Percentiles rank a stretch among this genome's conserved stretches.
These are phyloP conservation scores for Stephanodiscus minutulus DNA, from an alignment of 108 stramenopile genomes.

Conservation along the genomic window DNA sequence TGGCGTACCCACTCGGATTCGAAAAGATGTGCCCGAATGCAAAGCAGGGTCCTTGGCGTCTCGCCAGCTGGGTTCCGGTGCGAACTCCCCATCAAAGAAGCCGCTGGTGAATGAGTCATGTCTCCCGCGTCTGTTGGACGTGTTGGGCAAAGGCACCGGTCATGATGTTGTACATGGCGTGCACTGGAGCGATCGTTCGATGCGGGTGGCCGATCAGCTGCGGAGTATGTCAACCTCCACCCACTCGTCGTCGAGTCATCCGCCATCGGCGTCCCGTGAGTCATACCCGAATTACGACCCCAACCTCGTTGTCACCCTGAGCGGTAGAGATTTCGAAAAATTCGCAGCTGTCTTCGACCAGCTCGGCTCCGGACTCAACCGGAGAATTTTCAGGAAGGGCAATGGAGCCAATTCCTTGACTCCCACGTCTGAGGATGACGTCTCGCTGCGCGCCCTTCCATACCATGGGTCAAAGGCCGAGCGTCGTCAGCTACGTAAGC, in stretches of 20 bases:
- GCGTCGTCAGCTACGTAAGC: conserved; percentile 64
- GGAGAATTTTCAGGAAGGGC: conserved; percentile 14
- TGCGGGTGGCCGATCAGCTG: conserved; percentile 66
- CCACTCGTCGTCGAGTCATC: neutral
- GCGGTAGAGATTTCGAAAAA: conserved; percentile 65
- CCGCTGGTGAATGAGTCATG: conserved; percentile 50
- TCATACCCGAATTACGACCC: conserved; percentile 60
- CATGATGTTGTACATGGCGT: conserved; percentile 77
- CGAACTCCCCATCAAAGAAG: conserved; percentile 29
- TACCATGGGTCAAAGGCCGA: conserved; percentile 59
- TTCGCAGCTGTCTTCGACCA: conserved; percentile 41
- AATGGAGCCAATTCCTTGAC: conserved; percentile 18
- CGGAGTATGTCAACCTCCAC: conserved; percentile 46
- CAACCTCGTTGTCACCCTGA: conserved; percentile 75
- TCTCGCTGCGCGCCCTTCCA: conserved; percentile 49
- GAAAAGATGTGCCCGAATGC: neutral
- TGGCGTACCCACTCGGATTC: neutral
- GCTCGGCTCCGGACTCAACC: conserved; percentile 25
- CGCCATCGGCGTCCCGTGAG: neutral
- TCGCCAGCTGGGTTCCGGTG: no score
- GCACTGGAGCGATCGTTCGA: conserved; percentile 66
- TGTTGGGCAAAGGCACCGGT: conserved; percentile 71
- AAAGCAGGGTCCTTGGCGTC: neutral
- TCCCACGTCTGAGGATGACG: conserved; percentile 24
- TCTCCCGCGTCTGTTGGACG: conserved; percentile 60